Evolutionary conservation across 192 early-diverging fungal species (phyloP), one percentile per base, ranked within the genome.

Genomic region (Umbelopsis isabellina): DNA sequence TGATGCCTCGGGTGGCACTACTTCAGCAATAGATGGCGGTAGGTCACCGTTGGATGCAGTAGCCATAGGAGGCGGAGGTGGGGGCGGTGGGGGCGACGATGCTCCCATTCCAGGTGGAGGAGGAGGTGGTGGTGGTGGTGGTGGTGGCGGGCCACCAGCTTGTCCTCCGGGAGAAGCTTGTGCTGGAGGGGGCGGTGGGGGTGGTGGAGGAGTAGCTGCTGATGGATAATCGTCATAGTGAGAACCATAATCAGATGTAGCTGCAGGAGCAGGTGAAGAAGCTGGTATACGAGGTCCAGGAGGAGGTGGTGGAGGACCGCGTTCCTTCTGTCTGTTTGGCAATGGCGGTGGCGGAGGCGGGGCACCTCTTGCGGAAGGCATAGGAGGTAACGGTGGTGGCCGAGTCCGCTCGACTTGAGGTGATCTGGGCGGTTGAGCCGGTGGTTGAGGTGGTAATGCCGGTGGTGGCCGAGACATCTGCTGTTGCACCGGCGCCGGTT

Each of bases 141-240:
- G 76, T 33, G 75, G 75, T 11, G 76, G 76, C 22, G 51, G 75
- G 20, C 65, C 22, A 30, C 16, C 53, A 65, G 66, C 55, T 15
- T 51, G 49, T 16, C 41, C 4, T 55, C 30, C 3, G 27, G n/a
- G 3, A 25, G 16, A 21, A n/a, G 51, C 4, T n/a, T 16, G 4
- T 55, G 52, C 11, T 25, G 41, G 21, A 46, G 74, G 35, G 37
- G 75, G 70, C 15, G 73, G 66, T 52, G 72, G 65, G 58, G 83
- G 75, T 3, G 79, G 76, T 37, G 80, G 79, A 21, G 80, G 71
- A 37, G 79, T 67, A 22, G 78, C 73, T 49, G 79, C 58, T 76
- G 46, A 50, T 46, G 9, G 75, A 22, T 61, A 30, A 5, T 61
- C 23, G 12, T 75, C 53, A 71, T 46, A 50, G 72, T 77, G 79